phyloP scores from a whole-genome alignment of 768 basidiomycete genomes.

The Boletus fagicola region DNA sequence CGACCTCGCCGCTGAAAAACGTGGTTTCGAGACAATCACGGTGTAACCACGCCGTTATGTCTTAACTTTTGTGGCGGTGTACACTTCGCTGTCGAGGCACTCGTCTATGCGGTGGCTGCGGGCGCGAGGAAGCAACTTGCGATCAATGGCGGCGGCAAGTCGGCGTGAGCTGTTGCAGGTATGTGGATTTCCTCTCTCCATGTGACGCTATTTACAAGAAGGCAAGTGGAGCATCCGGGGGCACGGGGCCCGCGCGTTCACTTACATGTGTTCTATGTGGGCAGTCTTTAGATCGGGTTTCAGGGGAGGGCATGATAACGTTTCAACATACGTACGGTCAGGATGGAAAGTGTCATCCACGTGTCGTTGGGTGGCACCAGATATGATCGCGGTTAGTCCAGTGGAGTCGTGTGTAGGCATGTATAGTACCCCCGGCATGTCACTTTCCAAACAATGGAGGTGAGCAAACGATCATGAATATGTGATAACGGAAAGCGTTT shows the following conservation, averaged over 20 bases:
- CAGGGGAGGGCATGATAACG: neutral
- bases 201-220: neutral
- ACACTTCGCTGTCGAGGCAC: neutral
- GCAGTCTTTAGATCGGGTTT: neutral
- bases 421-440: neutral
- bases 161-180: neutral
- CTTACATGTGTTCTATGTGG: neutral
- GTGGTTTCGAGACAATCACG: constrained; percentile 6
- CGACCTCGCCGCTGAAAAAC: neutral
- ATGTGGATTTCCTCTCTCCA: constrained; percentile 4
- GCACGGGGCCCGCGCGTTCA: neutral
- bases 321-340: neutral
- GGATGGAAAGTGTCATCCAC: neutral
- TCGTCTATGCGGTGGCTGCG: constrained; percentile 26
- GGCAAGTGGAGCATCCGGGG: neutral
- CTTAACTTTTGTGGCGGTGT: constrained; percentile 6
- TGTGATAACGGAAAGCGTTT: constrained; percentile 4
- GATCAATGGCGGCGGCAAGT: constrained; percentile 7
- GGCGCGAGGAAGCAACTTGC: constrained; percentile 17
- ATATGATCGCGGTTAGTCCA: neutral
- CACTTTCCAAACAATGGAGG: constrained; percentile 2
- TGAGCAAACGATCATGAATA: neutral
- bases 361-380: neutral
- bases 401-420: neutral
- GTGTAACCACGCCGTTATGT: constrained; percentile 10